Evolutionary conservation across 345 rosid species (phyloP).

Genomic region (Trapa incisa): DNA sequence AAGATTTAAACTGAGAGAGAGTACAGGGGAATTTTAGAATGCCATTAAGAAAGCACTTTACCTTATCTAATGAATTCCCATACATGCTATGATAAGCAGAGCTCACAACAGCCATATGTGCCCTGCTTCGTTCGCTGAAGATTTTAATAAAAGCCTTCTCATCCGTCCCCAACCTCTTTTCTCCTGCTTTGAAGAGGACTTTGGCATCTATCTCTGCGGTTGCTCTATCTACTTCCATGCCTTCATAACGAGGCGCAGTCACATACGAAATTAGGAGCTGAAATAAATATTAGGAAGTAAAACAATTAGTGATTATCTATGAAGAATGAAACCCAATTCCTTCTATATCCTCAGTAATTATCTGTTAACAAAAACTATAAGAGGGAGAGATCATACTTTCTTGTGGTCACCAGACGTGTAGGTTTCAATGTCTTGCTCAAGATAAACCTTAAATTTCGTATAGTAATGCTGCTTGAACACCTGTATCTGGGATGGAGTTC

Average conservation of each 20-base stretch:
- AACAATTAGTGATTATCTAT: not conserved
- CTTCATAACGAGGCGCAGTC: conserved; percentile 38
- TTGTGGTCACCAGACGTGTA: conserved; percentile 37
- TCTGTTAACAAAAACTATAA: not conserved
- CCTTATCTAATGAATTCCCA: conserved; percentile 47
- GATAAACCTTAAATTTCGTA: conserved; percentile 26
- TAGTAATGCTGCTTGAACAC: conserved; percentile 38
- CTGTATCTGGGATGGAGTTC: conserved; percentile 55
- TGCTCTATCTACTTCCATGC: conserved; percentile 33
- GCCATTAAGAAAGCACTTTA: conserved; percentile 7
- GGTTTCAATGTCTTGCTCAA: conserved; percentile 39
- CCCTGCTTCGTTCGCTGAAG: conserved; percentile 47
- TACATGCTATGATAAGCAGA: conserved; percentile 30
- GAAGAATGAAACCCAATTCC: too few relatives aligned
- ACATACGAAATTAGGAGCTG: conserved; percentile 49
- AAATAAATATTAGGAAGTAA: conserved; percentile 1
- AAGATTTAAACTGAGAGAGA: not conserved
- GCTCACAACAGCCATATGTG: conserved; percentile 43
- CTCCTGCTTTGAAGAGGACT: conserved; percentile 54
- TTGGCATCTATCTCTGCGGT: conserved; percentile 38
- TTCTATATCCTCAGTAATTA: too few relatives aligned
- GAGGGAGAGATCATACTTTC: conserved; percentile 21
- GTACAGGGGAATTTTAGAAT: not conserved
- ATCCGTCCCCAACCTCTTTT: conserved; percentile 54
- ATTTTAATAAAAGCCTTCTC: conserved; percentile 44